Conservation (phyloP, 768 basidiomycete genomes). For the Pholiota microspora region DNA sequence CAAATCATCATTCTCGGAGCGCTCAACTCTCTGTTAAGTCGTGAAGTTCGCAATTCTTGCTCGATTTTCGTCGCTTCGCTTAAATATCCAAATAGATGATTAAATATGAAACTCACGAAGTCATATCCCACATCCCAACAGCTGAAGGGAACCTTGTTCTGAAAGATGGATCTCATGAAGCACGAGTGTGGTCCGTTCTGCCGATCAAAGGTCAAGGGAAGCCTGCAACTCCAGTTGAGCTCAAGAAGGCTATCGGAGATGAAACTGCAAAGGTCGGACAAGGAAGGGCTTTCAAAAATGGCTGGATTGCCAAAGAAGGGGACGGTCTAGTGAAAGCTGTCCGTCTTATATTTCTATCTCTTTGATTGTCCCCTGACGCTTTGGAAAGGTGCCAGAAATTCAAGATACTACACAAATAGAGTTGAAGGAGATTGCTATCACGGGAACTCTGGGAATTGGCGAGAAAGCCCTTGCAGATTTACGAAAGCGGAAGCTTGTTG, state of each 20-base stretch:
- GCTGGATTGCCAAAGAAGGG: constrained; percentile 93
- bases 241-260: constrained; percentile 78
- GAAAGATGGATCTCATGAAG: constrained; percentile 88
- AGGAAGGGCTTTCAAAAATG: constrained; percentile 93
- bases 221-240: constrained; percentile 62
- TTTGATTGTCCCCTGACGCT: constrained; percentile 12
- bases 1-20: constrained; percentile 88
- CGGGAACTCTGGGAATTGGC: constrained; percentile 68
- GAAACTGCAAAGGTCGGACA: constrained; percentile 93
- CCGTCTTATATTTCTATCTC: constrained; percentile 27
- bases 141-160: constrained; percentile 82
- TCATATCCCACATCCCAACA: constrained; percentile 70
- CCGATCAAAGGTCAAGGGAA: constrained; percentile 67
- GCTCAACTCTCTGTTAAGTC: constrained; percentile 84
- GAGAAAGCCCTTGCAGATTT: constrained; percentile 86
- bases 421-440: constrained; percentile 67
- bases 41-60: constrained; percentile 59
- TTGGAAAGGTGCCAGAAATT: constrained; percentile 55
- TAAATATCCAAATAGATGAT: constrained; percentile 64
- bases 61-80: not conserved
- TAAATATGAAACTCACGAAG: constrained; percentile 73
- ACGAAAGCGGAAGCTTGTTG: constrained; percentile 85
- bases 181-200: constrained; percentile 86
- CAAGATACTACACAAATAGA: constrained; percentile 75
- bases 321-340: constrained; percentile 85